Evolutionary conservation across 345 rosid genomes (phyloP).

Genomic region (Eucalyptus melliodora): DNA sequence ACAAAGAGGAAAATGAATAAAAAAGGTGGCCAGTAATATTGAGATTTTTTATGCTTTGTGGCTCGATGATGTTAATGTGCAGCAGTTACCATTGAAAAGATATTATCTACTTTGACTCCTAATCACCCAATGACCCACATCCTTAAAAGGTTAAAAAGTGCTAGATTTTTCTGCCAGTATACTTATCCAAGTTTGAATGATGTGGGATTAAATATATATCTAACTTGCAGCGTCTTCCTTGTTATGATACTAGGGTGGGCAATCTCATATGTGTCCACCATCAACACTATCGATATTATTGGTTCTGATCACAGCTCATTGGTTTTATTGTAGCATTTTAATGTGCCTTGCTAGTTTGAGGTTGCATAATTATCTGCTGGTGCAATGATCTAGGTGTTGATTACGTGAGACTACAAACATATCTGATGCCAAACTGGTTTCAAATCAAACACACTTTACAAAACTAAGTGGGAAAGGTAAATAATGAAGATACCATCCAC

Average conservation of each 20-base stretch:
- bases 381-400: background rate
- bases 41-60: background rate
- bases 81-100: background rate
- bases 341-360: background rate
- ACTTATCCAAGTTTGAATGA: background rate
- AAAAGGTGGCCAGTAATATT: background rate
- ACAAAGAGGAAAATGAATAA: background rate
- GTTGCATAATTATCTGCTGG: background rate
- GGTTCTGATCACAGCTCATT: background rate
- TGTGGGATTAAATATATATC: background rate
- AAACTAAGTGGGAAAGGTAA: background rate
- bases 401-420: background rate
- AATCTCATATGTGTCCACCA: rapidly evolving
- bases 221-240: background rate
- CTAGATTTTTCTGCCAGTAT: background rate
- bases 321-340: background rate
- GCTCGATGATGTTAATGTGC: background rate
- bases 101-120: background rate
- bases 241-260: background rate
- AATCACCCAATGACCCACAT: background rate
- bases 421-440: background rate
- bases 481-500: background rate
- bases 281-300: background rate
- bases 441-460: background rate
- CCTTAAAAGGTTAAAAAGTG: background rate